phyloP scores from a whole-genome alignment of 176 grass and related monocot species.

The Ananas comosus region DNA sequence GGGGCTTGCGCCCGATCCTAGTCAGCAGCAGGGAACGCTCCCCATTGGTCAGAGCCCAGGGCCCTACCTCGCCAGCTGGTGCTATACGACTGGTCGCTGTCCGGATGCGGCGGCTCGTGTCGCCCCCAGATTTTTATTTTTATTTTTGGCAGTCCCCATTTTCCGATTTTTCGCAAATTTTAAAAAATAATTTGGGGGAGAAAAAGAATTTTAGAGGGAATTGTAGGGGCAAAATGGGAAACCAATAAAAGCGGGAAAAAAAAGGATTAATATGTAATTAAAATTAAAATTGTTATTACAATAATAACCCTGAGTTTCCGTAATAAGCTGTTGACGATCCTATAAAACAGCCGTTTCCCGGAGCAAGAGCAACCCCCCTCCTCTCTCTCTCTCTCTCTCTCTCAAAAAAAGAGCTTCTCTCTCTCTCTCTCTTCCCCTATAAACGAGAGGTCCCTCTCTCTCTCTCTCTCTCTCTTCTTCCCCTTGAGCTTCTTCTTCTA shows the following conservation, averaged over 20 bases:
- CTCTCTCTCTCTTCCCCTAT: constrained; percentile 3
- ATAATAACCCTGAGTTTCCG: constrained; percentile 13
- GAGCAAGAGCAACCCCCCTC: constrained; percentile 4
- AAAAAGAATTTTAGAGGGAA: neutral
- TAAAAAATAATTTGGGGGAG: neutral
- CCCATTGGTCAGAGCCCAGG: neutral
- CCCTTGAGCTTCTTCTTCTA: neutral
- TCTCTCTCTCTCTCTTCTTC: neutral
- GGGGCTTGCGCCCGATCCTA: constrained; percentile 2
- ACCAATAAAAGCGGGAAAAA: neutral
- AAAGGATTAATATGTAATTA: neutral
- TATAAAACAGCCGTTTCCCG: constrained; percentile 44
- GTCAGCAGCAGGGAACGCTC: neutral
- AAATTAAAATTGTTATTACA: neutral
- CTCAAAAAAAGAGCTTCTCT: neutral
- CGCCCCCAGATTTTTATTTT: too few relatives aligned
- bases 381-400: too few relatives aligned
- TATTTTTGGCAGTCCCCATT: neutral
- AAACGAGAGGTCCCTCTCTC: neutral
- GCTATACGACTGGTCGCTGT: neutral
- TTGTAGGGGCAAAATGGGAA: neutral
- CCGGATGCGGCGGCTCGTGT: neutral
- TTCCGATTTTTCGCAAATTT: neutral
- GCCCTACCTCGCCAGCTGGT: neutral
- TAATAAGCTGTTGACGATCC: constrained; percentile 31